Conservation (phyloP, 495 filamentous ascomycete genomes). For the Choiromyces venosus region DNA sequence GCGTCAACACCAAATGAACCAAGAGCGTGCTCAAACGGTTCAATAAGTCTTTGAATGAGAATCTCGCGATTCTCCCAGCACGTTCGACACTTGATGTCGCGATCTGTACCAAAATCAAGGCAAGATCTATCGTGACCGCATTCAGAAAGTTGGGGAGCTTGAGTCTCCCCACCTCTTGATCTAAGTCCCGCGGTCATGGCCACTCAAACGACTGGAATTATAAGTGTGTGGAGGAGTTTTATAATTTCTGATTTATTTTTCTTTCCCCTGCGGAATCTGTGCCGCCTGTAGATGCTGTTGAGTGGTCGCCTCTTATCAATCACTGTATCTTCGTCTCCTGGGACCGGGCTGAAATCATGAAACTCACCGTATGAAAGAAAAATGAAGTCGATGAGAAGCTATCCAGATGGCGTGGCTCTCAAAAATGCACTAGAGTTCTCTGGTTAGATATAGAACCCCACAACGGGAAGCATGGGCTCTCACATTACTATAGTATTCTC, state of each 20-base stretch:
- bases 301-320: neutral
- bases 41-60: constrained; percentile 38
- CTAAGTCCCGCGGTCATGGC: neutral
- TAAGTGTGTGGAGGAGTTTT: neutral
- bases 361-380: neutral
- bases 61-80: constrained; percentile 40
- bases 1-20: constrained; percentile 29
- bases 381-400: neutral
- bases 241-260: neutral
- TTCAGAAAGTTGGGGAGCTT: constrained; percentile 32
- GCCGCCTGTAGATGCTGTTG: neutral
- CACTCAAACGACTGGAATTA: neutral
- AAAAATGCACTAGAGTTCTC: neutral
- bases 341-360: neutral
- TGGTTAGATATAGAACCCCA: neutral
- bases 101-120: constrained; percentile 30
- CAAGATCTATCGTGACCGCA: constrained; percentile 36
- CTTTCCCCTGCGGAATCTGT: neutral
- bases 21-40: constrained; percentile 36
- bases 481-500: neutral
- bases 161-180: constrained; percentile 3
- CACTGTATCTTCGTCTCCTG: neutral
- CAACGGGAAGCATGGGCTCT: neutral
- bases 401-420: neutral
- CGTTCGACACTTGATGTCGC: constrained; percentile 34